These are phyloP conservation scores for Aurantiochytrium sp. DNA, from an alignment of 108 stramenopile species.

Conservation along the genomic window DNA sequence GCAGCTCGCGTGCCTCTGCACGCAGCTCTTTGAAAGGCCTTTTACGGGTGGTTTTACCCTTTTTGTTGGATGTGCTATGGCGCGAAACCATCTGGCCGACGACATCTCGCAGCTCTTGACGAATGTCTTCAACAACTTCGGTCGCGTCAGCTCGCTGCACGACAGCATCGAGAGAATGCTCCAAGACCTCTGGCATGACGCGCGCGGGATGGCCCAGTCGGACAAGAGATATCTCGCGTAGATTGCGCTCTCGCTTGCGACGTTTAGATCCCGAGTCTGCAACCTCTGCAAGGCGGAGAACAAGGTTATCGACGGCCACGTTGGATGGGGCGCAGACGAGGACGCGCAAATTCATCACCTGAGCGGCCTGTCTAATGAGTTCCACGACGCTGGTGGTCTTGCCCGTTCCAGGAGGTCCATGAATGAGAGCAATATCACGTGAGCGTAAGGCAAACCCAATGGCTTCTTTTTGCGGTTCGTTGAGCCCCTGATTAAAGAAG, in stretches of 20 bases:
- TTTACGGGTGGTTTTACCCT: slow-evolving; percentile 14
- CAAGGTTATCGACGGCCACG: slow-evolving; percentile 93
- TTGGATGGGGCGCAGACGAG: slow-evolving; percentile 95
- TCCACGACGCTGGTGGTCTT: slow-evolving; percentile 62
- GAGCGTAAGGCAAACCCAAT: neutral
- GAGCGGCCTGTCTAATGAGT: slow-evolving; percentile 73
- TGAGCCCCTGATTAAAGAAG: neutral
- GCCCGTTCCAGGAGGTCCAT: slow-evolving; percentile 56
- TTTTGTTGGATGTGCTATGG: neutral
- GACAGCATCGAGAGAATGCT: slow-evolving; percentile 79
- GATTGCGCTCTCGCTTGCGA: neutral
- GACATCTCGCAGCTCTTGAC: slow-evolving; percentile 57
- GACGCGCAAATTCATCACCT: slow-evolving; percentile 56
- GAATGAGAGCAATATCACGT: slow-evolving; percentile 36
- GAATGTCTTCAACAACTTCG: slow-evolving; percentile 80
- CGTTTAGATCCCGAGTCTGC: neutral
- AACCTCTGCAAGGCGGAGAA: slow-evolving; percentile 60
- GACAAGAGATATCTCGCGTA: slow-evolving; percentile 37
- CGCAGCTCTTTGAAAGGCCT: slow-evolving; percentile 54
- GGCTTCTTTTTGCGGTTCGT: neutral
- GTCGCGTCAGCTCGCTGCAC: slow-evolving; percentile 83
- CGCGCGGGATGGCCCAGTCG: slow-evolving; percentile 91
- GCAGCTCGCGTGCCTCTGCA: slow-evolving; percentile 24
- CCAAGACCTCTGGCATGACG: slow-evolving; percentile 62
- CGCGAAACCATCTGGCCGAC: neutral